phyloP scores from a whole-genome alignment of 176 grass and related monocot genomes.

The Dendrocalamus sinicus region DNA sequence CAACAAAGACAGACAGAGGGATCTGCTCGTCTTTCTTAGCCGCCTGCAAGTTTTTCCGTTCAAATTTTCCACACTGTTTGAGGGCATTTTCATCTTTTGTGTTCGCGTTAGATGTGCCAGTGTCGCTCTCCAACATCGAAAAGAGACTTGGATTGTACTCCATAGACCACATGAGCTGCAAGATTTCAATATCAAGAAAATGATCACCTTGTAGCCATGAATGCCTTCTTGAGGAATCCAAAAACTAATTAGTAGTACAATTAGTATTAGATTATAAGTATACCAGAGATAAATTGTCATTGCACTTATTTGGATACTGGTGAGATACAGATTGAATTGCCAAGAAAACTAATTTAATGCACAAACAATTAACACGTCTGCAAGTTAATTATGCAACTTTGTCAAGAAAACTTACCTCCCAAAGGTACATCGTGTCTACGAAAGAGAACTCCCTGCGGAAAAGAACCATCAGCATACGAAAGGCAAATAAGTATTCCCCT shows the following conservation, averaged over 20 bases:
- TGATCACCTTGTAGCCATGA: conserved; percentile 6
- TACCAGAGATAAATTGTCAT: conserved; percentile 7
- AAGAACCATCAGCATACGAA: conserved; percentile 97
- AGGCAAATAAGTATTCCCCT: conserved; percentile 95
- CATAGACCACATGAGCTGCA: conserved; percentile 99
- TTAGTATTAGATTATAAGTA: neutral
- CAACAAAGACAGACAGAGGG: conserved; percentile 82
- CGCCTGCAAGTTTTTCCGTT: conserved; percentile 62
- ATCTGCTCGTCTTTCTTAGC: conserved; percentile 52
- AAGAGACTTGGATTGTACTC: conserved; percentile 95
- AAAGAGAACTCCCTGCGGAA: conserved; percentile 97
- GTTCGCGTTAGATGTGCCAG: conserved; percentile 11
- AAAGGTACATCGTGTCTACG: conserved; percentile 92
- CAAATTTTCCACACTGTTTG: conserved; percentile 80
- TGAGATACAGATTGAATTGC: neutral
- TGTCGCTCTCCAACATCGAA: conserved; percentile 63
- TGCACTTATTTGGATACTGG: neutral
- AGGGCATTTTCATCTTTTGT: conserved; percentile 59
- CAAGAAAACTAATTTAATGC: conserved; percentile 17
- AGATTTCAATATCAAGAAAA: conserved; percentile 43
- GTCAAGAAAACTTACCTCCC: conserved; percentile 69
- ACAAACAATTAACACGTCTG: neutral
- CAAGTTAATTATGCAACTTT: neutral
- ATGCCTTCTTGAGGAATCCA: conserved; percentile 14
- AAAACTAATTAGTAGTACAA: conserved; percentile 4